Evolutionary conservation across 2,329 filamentous ascomycete genomes (phyloP).

Genomic region (Fonsecaea pedrosoi): DNA sequence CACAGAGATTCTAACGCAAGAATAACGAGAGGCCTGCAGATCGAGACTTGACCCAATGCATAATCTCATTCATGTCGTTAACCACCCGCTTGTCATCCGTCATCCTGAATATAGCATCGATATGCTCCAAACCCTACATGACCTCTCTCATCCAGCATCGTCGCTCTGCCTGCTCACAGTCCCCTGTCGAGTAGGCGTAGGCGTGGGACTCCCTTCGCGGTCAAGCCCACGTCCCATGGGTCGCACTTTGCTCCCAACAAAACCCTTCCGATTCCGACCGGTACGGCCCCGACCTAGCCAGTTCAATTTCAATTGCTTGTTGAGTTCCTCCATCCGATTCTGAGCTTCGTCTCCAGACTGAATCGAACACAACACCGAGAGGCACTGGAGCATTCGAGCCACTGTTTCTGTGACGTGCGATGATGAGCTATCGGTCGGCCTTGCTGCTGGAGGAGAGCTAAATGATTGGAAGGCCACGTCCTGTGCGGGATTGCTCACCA

Average conservation of each 20-base stretch:
- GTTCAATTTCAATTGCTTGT: slow-evolving; percentile 89
- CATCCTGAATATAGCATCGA: slow-evolving; percentile 11
- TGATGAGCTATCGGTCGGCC: slow-evolving; percentile 55
- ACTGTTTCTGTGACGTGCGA: slow-evolving; percentile 92
- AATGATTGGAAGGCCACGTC: slow-evolving; percentile 53
- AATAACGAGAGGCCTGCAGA: slow-evolving; percentile 1
- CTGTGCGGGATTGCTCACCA: slow-evolving; percentile 50
- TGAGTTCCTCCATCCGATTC: slow-evolving; percentile 80
- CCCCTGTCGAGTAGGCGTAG: slow-evolving; percentile 41
- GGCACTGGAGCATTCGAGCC: slow-evolving; percentile 93
- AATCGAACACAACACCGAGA: slow-evolving; percentile 84
- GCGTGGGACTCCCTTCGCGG: slow-evolving; percentile 41
- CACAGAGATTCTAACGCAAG: neutral
- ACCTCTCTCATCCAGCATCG: slow-evolving; percentile 18
- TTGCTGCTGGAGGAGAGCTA: slow-evolving; percentile 46
- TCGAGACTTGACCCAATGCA: neutral
- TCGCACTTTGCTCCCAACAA: slow-evolving; percentile 72
- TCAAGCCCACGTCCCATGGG: slow-evolving; percentile 33
- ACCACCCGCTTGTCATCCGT: slow-evolving; percentile 4
- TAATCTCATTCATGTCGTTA: slow-evolving; percentile 2
- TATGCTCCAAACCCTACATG: neutral
- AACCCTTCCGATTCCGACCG: slow-evolving; percentile 84
- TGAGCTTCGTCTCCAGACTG: slow-evolving; percentile 75
- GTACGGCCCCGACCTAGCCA: slow-evolving; percentile 92
- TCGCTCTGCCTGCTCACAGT: slow-evolving; percentile 38